These are phyloP conservation scores for Kodamaea kaohsiungensis DNA, from an alignment of 805 yeast genomes.

Conservation along the genomic window DNA sequence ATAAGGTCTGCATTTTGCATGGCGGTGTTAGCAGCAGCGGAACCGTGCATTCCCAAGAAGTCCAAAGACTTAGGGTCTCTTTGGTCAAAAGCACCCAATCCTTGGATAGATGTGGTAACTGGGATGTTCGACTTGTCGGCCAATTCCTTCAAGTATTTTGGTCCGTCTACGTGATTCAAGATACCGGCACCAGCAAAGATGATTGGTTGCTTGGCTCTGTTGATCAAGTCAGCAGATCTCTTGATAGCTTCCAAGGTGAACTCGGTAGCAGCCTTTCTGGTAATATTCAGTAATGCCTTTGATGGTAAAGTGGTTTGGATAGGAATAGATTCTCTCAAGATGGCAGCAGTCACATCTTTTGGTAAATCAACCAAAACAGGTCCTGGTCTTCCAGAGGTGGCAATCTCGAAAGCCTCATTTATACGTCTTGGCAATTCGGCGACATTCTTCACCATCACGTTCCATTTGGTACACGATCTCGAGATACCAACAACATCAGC, in stretches of 20 bases:
- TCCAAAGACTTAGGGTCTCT: slow-evolving; percentile 86
- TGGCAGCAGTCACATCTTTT: slow-evolving; percentile 94
- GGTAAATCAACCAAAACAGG: slow-evolving; percentile 98
- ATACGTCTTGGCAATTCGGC: slow-evolving; percentile 94
- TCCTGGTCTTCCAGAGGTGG: slow-evolving; percentile 95
- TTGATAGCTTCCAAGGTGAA: slow-evolving; percentile 72
- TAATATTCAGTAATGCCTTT: slow-evolving; percentile 65
- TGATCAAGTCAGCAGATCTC: slow-evolving; percentile 76
- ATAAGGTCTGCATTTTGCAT: slow-evolving; percentile 92
- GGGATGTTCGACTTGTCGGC: slow-evolving; percentile 92
- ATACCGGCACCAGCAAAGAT: slow-evolving; percentile 93
- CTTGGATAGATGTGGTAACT: slow-evolving; percentile 94
- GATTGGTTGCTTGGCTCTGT: slow-evolving; percentile 83
- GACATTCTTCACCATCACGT: slow-evolving; percentile 94
- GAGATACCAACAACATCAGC: slow-evolving; percentile 98
- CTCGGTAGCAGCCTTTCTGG: slow-evolving; percentile 68
- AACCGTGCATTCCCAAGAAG: slow-evolving; percentile 99
- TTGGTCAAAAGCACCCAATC: slow-evolving; percentile 93
- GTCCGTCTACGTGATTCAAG: slow-evolving; percentile 77
- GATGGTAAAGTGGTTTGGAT: slow-evolving; percentile 74
- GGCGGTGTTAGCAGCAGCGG: slow-evolving; percentile 91
- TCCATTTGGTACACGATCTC: slow-evolving; percentile 98
- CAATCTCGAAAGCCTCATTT: slow-evolving; percentile 97
- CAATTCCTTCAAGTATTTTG: slow-evolving; percentile 73
- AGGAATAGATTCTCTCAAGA: slow-evolving; percentile 86